A percentile compares a stretch with the other conserved stretches of the same genome.
Evolutionary conservation across 176 grass and related monocot genomes (phyloP).

Genomic region (Oropetium thomaeum): DNA sequence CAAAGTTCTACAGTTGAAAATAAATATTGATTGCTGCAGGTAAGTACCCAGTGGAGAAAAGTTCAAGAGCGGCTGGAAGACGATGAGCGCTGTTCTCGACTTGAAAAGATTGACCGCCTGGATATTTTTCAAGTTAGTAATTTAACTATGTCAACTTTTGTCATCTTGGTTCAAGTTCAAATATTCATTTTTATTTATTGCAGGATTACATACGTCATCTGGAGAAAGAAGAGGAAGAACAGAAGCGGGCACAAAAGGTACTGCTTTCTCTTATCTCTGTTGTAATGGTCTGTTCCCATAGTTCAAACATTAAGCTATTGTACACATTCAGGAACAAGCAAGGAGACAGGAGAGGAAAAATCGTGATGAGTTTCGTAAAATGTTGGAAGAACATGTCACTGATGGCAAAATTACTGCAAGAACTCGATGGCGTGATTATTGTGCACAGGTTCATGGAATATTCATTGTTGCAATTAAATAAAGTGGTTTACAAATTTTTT

Average conservation of each 20-base stretch:
- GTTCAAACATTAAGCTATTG: not conserved
- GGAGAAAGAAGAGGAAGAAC: conserved; percentile 85
- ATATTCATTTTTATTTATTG: conserved; percentile 32
- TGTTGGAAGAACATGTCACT: conserved; percentile 84
- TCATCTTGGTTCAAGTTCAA: conserved; percentile 13
- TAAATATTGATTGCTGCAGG: conserved; percentile 38
- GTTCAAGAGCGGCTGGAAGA: conserved; percentile 85
- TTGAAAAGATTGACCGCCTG: conserved; percentile 87
- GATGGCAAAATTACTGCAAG: conserved; percentile 72
- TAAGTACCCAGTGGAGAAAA: conserved; percentile 87
- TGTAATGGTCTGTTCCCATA: not conserved
- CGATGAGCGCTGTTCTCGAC: conserved; percentile 80
- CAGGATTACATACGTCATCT: conserved; percentile 83
- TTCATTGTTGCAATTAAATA: not conserved
- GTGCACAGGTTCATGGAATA: conserved; percentile 54
- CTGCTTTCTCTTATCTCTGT: not conserved
- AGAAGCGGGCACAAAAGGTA: conserved; percentile 82
- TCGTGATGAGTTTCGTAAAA: conserved; percentile 78
- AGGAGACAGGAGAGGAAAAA: conserved; percentile 86
- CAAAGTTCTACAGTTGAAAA: conserved; percentile 14
- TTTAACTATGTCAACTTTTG: conserved; percentile 8
- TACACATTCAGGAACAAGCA: conserved; percentile 53
- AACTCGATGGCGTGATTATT: conserved; percentile 93
- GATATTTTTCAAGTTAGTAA: conserved; percentile 88
- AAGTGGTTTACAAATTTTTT: not conserved